These are phyloP conservation scores for Cordyceps fumosorosea DNA, from an alignment of 2,329 filamentous ascomycete species.

Conservation along the genomic window DNA sequence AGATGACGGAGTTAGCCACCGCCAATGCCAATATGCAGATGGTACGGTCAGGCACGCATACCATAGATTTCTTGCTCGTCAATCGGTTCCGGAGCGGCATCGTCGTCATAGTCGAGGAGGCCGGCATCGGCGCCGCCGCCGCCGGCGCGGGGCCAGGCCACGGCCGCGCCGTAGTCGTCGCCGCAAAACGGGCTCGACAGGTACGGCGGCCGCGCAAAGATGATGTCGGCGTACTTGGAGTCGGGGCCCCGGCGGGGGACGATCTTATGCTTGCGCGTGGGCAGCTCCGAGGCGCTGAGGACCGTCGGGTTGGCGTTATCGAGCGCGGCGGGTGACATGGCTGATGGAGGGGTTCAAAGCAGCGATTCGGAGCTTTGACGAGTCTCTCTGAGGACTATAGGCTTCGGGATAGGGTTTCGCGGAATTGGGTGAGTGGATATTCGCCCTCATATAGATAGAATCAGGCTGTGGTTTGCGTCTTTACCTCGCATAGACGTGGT, in stretches of 20 bases:
- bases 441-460: not conserved
- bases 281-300: constrained; percentile 79
- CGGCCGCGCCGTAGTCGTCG: constrained; percentile 23
- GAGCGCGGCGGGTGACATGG: constrained; percentile 27
- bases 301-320: constrained; percentile 93
- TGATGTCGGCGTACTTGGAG: constrained; percentile 39
- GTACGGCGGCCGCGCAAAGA: constrained; percentile 40
- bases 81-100: constrained; percentile 69
- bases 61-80: constrained; percentile 91
- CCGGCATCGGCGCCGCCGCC: constrained; percentile 38
- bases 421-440: not conserved
- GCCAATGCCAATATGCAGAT: not conserved
- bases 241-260: constrained; percentile 41
- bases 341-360: constrained; percentile 9
- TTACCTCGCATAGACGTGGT: not conserved
- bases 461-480: not conserved
- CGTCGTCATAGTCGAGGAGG: constrained; percentile 38
- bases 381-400: not conserved
- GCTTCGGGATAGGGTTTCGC: too few species aligned
- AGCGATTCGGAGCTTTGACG: too few species aligned
- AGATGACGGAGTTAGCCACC: not conserved
- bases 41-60: not conserved
- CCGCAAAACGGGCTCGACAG: constrained; percentile 33
- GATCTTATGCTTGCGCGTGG: constrained; percentile 58
- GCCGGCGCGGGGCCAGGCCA: constrained; percentile 23